Evolutionary conservation across 1,139 yeast genomes (phyloP).

Genomic region (Yarrowia galli): DNA sequence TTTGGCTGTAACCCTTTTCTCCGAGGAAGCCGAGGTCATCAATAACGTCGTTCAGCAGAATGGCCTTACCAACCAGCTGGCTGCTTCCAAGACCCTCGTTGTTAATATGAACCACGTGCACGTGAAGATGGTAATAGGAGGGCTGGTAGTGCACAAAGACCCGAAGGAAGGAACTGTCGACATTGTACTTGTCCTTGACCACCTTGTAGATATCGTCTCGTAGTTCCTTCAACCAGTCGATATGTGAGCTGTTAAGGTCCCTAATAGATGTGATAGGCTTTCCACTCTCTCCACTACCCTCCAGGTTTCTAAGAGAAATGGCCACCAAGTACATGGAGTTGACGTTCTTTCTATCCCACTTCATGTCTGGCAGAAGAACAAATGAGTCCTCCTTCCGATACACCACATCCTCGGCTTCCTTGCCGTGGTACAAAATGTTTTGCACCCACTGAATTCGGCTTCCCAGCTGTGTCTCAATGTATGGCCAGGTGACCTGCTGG

Average conservation of each 20-base stretch:
- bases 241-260: conserved; percentile 69
- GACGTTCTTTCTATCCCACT: conserved; percentile 84
- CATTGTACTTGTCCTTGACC: conserved; percentile 58
- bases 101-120: conserved; percentile 81
- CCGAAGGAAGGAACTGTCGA: conserved; percentile 62
- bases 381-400: conserved; percentile 64
- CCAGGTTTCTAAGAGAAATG: conserved; percentile 63
- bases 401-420: conserved; percentile 81
- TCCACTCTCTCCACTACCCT: conserved; percentile 33
- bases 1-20: conserved; percentile 58
- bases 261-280: conserved; percentile 76
- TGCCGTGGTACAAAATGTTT: conserved; percentile 80
- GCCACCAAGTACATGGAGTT: conserved; percentile 79
- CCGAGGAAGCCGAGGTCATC: conserved; percentile 68
- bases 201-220: conserved; percentile 56
- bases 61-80: conserved; percentile 78
- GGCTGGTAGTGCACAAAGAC: conserved; percentile 72
- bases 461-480: conserved; percentile 77
- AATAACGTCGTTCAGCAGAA: conserved; percentile 80
- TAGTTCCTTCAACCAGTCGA: conserved; percentile 62
- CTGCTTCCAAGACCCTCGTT: conserved; percentile 70
- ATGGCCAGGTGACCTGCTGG: conserved; percentile 67
- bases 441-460: conserved; percentile 87
- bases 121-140: conserved; percentile 92
- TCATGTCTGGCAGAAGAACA: conserved; percentile 57